Conservation (phyloP, 805 yeast genomes). For the Wickerhamiella allomyrinae region DNA sequence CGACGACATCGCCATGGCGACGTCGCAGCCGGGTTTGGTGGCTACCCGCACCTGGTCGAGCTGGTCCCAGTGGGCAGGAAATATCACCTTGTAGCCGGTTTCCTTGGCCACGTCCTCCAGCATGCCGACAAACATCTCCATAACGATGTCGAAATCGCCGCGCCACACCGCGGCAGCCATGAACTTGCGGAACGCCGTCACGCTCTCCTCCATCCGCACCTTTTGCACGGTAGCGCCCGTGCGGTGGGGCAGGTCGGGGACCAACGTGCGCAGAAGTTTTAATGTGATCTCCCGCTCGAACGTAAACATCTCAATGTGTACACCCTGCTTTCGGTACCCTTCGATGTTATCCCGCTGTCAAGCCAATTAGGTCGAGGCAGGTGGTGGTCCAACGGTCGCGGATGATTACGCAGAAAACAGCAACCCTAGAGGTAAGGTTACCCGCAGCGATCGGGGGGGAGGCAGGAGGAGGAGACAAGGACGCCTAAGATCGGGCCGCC, state of each 20-base stretch:
- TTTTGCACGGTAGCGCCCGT: not conserved
- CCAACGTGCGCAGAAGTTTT: not conserved
- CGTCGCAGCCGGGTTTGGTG: not conserved
- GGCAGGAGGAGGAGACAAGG: no score
- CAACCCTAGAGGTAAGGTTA: constrained; percentile 1
- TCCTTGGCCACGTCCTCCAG: not conserved
- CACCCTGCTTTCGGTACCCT: no score
- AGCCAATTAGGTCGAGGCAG: no score
- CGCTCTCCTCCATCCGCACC: constrained; percentile 2
- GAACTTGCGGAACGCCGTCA: constrained; percentile 1
- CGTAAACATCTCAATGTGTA: not conserved
- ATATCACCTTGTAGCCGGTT: not conserved
- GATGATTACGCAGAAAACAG: constrained; percentile 1
- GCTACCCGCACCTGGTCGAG: not conserved
- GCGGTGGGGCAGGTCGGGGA: not conserved
- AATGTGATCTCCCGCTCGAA: not conserved
- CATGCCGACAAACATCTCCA: not conserved
- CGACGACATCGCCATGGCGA: not conserved
- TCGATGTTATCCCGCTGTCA: no score
- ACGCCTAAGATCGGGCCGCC: no score
- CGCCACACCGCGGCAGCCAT: not conserved
- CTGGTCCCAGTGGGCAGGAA: not conserved
- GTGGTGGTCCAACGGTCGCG: not conserved
- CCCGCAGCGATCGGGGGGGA: not conserved
- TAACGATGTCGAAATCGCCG: not conserved